A percentile compares a stretch with the other conserved stretches of the same genome.
phyloP scores from a whole-genome alignment of 2,329 filamentous ascomycete species.

The Venturia nashicola region DNA sequence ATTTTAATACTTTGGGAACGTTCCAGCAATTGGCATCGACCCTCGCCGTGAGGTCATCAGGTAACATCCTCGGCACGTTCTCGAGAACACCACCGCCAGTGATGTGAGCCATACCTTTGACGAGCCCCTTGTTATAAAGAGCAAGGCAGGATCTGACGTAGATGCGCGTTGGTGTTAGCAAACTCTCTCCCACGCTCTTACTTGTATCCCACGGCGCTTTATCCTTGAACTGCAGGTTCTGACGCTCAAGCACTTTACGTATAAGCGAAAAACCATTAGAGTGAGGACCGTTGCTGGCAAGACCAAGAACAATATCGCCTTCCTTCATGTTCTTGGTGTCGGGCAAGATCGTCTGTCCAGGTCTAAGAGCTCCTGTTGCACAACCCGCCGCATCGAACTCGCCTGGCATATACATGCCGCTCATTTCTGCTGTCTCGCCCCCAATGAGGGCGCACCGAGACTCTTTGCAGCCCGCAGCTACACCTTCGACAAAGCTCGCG shows the following conservation, averaged over 20 bases:
- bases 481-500: conserved; percentile 78
- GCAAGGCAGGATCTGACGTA: conserved; percentile 77
- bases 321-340: conserved; percentile 60
- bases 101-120: conserved; percentile 95
- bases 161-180: conserved; percentile 84
- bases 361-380: conserved; percentile 70
- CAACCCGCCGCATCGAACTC: conserved; percentile 91
- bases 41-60: conserved; percentile 61
- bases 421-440: conserved; percentile 97
- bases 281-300: conserved; percentile 78
- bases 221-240: conserved; percentile 59
- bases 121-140: conserved; percentile 42
- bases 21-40: conserved; percentile 69
- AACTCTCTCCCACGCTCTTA: conserved; percentile 54
- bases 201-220: conserved; percentile 55
- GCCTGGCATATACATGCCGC: conserved; percentile 76
- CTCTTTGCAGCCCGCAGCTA: conserved; percentile 75
- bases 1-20: conserved; percentile 68
- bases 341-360: conserved; percentile 57
- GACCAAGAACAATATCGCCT: conserved; percentile 76
- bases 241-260: conserved; percentile 68
- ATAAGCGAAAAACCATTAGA: conserved; percentile 98
- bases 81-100: conserved; percentile 87
- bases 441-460: conserved; percentile 87
- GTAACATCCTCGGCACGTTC: conserved; percentile 91